A percentile compares a stretch with the other conserved stretches of the same genome.
Evolutionary conservation across 371 early-diverging fungal genomes (phyloP).

Genomic region (Mortierella sp.): DNA sequence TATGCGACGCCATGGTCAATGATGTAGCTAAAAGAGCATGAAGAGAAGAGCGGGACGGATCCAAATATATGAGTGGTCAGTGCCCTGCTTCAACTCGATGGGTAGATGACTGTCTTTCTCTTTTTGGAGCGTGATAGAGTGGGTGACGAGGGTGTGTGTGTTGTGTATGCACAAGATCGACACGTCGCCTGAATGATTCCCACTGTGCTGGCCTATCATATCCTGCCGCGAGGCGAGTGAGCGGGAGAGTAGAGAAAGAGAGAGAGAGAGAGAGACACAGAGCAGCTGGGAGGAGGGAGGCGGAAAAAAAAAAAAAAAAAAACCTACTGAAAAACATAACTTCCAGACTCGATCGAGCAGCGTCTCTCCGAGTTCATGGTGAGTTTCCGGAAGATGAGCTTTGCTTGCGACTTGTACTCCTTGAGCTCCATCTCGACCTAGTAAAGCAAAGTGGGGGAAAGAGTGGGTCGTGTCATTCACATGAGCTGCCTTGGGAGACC

Average conservation of each 20-base stretch:
- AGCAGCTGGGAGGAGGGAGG: neutral
- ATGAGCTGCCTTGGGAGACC: neutral
- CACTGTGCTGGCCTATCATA: slow-evolving; percentile 29
- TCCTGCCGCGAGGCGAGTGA: slow-evolving; percentile 29
- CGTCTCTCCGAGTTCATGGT: slow-evolving; percentile 86
- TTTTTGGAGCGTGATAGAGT: slow-evolving; percentile 5
- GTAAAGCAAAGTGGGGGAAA: slow-evolving; percentile 7
- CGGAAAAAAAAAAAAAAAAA: neutral
- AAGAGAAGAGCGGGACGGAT: neutral
- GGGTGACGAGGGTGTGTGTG: neutral
- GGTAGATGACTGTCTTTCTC: too few relatives aligned
- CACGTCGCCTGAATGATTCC: neutral
- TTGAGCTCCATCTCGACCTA: slow-evolving; percentile 82
- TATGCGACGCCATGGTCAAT: slow-evolving; percentile 95
- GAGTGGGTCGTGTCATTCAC: slow-evolving; percentile 5
- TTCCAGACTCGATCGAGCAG: slow-evolving; percentile 95
- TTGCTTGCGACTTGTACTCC: slow-evolving; percentile 95
- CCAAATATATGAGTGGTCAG: too few relatives aligned
- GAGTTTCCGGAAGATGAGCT: slow-evolving; percentile 88
- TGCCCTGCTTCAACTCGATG: too few relatives aligned
- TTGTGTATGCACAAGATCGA: neutral
- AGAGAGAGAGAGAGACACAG: neutral
- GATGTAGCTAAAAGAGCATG: slow-evolving; percentile 75
- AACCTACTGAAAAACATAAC: slow-evolving; percentile 87
- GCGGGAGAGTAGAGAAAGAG: neutral